A percentile compares a stretch with the other conserved stretches of the same genome.
Evolutionary conservation across 2,329 filamentous ascomycete species (phyloP).

Genomic region (Calonectria leucothoes): DNA sequence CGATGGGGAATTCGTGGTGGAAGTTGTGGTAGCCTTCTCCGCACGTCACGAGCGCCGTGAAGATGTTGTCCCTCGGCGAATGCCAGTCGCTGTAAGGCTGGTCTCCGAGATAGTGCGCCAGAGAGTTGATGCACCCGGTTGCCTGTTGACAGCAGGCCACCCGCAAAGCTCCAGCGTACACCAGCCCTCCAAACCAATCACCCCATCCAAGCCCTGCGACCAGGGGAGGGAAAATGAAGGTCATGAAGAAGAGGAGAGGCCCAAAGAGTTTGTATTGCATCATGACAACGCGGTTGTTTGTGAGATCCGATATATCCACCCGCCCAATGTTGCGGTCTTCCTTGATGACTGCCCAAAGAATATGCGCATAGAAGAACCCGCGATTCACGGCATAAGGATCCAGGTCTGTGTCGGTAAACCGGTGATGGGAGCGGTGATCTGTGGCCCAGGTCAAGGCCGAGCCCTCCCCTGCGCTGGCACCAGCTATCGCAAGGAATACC

Average conservation of each 20-base stretch:
- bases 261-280: not conserved
- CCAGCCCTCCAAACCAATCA: not conserved
- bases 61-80: not conserved
- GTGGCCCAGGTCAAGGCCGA: not conserved
- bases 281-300: not conserved
- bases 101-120: not conserved
- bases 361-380: not conserved
- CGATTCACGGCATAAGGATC: not conserved
- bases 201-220: not conserved
- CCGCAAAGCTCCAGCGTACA: not conserved
- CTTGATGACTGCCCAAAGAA: not conserved
- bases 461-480: not conserved
- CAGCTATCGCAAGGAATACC: not conserved
- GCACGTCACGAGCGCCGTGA: not conserved
- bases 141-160: not conserved
- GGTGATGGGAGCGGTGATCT: not conserved
- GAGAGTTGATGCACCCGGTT: not conserved
- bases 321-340: not conserved
- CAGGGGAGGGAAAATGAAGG: not conserved
- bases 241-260: not conserved
- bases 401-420: not conserved
- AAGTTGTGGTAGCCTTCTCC: not conserved
- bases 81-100: not conserved
- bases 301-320: not conserved
- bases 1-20: not conserved